Percentiles rank a stretch among this genome's conserved stretches.
These are phyloP conservation scores for Wickerhamiella qilinensis DNA, from an alignment of 805 yeast species.

Conservation along the genomic window DNA sequence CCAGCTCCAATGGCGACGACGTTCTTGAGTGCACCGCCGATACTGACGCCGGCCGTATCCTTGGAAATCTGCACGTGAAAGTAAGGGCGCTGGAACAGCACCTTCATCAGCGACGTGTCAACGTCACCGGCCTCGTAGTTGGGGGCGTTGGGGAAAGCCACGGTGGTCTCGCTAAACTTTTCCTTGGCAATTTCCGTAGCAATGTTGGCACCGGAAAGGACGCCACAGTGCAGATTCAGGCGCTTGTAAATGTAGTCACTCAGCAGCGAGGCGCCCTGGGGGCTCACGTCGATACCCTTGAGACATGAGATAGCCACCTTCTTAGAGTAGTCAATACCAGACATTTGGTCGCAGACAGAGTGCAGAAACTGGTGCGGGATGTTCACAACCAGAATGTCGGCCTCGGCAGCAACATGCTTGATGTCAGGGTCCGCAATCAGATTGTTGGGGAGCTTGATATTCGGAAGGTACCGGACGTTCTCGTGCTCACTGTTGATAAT, in stretches of 20 bases:
- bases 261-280: constrained; percentile 70
- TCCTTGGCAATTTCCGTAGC: constrained; percentile 94
- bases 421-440: constrained; percentile 77
- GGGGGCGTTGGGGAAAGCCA: constrained; percentile 66
- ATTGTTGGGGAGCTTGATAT: constrained; percentile 69
- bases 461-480: constrained; percentile 90
- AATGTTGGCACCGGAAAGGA: constrained; percentile 89
- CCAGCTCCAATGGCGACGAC: constrained; percentile 95
- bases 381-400: constrained; percentile 83
- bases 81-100: constrained; percentile 90
- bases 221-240: constrained; percentile 86
- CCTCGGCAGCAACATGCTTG: constrained; percentile 55
- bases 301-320: constrained; percentile 88
- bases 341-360: constrained; percentile 55
- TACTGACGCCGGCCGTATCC: constrained; percentile 91
- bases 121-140: constrained; percentile 61
- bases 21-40: constrained; percentile 95
- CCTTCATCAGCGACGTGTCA: constrained; percentile 55
- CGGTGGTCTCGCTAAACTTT: constrained; percentile 95
- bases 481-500: constrained; percentile 83
- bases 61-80: constrained; percentile 89
- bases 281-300: constrained; percentile 83
- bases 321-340: constrained; percentile 52
- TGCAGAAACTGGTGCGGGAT: constrained; percentile 94
- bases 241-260: constrained; percentile 64